Conservation (phyloP, 164 flowering plant genomes). For the Magnolia sinica region DNA sequence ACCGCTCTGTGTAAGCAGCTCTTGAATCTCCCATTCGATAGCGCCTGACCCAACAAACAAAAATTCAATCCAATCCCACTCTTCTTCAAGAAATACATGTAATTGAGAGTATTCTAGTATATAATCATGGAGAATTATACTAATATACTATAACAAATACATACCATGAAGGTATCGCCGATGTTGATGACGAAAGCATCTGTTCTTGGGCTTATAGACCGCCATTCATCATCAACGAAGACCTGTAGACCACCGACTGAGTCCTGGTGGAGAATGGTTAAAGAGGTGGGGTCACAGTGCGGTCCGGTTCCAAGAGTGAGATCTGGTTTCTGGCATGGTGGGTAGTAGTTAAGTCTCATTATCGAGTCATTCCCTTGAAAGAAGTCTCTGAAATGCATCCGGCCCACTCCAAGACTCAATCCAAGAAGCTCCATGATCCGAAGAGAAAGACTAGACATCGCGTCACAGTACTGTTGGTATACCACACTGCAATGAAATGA, state of each 20-base stretch:
- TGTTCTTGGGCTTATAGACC: constrained; percentile 45
- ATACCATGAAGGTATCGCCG: constrained; percentile 88
- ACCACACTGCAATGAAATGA: constrained; percentile 37
- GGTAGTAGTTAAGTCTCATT: constrained; percentile 83
- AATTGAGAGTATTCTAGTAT: not conserved
- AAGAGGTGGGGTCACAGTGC: constrained; percentile 78
- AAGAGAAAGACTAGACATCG: constrained; percentile 61
- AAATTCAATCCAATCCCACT: not conserved
- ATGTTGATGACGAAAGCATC: constrained; percentile 78
- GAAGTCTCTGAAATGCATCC: constrained; percentile 45
- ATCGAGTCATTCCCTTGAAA: constrained; percentile 69
- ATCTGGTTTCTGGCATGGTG: constrained; percentile 71
- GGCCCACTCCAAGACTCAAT: constrained; percentile 53
- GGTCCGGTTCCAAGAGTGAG: constrained; percentile 83
- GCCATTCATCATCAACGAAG: constrained; percentile 65
- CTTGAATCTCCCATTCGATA: constrained; percentile 71
- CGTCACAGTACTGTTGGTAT: constrained; percentile 69
- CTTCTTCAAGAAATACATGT: not conserved
- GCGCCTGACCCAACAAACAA: constrained; percentile 43
- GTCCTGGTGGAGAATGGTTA: constrained; percentile 91
- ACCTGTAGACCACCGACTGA: constrained; percentile 75
- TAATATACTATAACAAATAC: not conserved
- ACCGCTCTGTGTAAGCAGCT: constrained; percentile 87
- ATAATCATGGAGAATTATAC: not conserved
- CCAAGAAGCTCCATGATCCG: constrained; percentile 81